Base-by-base conservation (phyloP, 441 rosid species). In the Croton setiger region DNA sequence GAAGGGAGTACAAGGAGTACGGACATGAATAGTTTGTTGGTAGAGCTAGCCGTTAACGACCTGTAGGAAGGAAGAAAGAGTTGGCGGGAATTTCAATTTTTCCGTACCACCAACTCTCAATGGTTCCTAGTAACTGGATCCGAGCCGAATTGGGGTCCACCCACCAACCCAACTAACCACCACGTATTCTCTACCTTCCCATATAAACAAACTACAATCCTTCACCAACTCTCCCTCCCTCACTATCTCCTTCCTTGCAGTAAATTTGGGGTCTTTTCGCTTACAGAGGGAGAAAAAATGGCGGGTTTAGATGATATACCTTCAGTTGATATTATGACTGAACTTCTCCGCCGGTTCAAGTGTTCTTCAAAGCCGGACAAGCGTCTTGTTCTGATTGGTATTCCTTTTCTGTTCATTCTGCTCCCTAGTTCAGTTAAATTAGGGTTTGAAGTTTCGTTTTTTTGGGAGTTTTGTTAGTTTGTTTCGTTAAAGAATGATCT, bases 361-460 rank as follows among this genome's bases (percentile, higher is more conserved):
- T 55, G 59, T 17, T 55, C 59, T 41, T 35, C 47, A 17, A 66
- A 54, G 61, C 70, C 70, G 41, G 62, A 67, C 53, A 67, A 67
- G 61, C 70, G 61, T 55, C 70, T 67, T 36, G 21, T 67, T 20
- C 70, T 67, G 53, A 55, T 67, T 39, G 70, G 62, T 23, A 45
- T 15, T 17, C n/a, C 39, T 43, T 5, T 4, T 35, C 7, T 20
- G 5, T n/a, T 17, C 13, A 14, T 7, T 45, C 52, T 35, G 48
- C 7, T 52, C 33, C 23, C 17, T 9, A 36, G 45, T 33, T 18
- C 44, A 5, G 35, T 7, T 12, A 8, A 20, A 2, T 21, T 14
- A 45, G 67, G 55, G 56, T 17, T 47, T 33, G 49, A 6, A 45
- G 17, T 47, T 15, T 14, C 11, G 12, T 41, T 14, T 59, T 59